Evolutionary conservation across 1,139 yeast genomes (phyloP), one percentile per base, ranked within the genome.

Genomic region (Geotrichum citri-aurantii): DNA sequence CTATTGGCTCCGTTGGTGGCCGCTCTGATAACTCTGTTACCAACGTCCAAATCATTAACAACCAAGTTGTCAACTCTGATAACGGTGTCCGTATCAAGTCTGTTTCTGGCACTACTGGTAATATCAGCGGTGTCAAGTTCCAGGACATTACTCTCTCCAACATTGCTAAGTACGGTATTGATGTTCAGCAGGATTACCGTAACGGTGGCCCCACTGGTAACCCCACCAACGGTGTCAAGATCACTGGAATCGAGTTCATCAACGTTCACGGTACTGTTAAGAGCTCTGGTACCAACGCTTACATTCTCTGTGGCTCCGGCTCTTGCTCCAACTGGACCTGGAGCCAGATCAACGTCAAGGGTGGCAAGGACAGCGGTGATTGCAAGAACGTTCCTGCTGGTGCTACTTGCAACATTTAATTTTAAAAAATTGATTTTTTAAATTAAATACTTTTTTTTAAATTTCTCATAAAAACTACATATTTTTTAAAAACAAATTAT

Each of bases 1-100:
- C 56, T 11, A 54, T 54, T 26, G 56, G 56, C 21, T 54, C 56
- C 8, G 56, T 54, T 48, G 56, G 56, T 17, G 56, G 56, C 24
- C 49, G 56, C 44, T 19, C 31, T 31, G 24, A 54, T 48, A 54
- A 54, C 21, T 26, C 24, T n/a, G 56, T 54, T 29, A 40, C 29
- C 33, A 31, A 27, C 12, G 56, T 54, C 12, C 29, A 2, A 4
- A 47, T 52, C 27, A 17, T 10, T 8, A 46, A 52, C 50, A 7
- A 24, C 27, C 48, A 44, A n/a, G 46, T 52, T 26, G 42, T 47
- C 21, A 46, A 52, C 50, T 52, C 55, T 31, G 50, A 52, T 19
- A 47, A 46, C 29, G 55, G 50, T 47, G 50, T 46, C 46, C 21
- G 50, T 19, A 44, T 47, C 44, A 47, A 52, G 46, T 44, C 55